Evolutionary conservation across 768 basidiomycete species (phyloP), one percentile per base, ranked within the genome.

Genomic region (Mycena epipterygia): DNA sequence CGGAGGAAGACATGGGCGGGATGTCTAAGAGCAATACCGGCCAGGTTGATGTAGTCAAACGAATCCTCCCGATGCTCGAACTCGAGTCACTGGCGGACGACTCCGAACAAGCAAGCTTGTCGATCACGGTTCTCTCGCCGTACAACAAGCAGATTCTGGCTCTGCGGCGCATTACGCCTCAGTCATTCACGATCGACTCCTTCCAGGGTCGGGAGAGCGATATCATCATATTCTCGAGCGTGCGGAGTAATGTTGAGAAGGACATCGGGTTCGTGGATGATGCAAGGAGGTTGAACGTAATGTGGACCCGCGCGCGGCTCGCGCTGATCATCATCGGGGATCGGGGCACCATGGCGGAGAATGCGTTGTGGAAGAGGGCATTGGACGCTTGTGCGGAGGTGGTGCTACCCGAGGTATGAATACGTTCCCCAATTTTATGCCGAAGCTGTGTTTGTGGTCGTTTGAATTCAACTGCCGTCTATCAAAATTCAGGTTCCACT

Each of bases 161-260:
- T 0, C 81, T 92, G 5, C 84, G 85, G 27, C 75, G 81, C 23
- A 77, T n/a, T 76, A 81, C 21, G 75, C 83, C 29, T 74, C 80
- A 7, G 82, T 80, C 51, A 3, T 88, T 83, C 41, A 91, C 90
- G 0, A 84, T 91, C 42, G 89, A 91, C 73, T 87, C 89, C 0
- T 93, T 91, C 74, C 91, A 92, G 76, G 91, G 91, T 16, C 83
- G 91, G 37, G 91, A 92, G 75, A 88, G 87, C 68, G 91, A 93
- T 69, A 83, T 92, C 53, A 83, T 92, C 51, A 85, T 93, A 29
- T 90, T 91, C 75, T 88, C 89, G 0, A 87, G 89, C 5, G 91
- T 92, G 17, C 85, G 91, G 14, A 88, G 86, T 72, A 92, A 93
- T 72, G 82, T 74, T 21, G 82, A 86, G 44, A 82, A 84, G 0